Evolutionary conservation across 805 yeast species (phyloP).

Genomic region (Blastobotrys terrestris): DNA sequence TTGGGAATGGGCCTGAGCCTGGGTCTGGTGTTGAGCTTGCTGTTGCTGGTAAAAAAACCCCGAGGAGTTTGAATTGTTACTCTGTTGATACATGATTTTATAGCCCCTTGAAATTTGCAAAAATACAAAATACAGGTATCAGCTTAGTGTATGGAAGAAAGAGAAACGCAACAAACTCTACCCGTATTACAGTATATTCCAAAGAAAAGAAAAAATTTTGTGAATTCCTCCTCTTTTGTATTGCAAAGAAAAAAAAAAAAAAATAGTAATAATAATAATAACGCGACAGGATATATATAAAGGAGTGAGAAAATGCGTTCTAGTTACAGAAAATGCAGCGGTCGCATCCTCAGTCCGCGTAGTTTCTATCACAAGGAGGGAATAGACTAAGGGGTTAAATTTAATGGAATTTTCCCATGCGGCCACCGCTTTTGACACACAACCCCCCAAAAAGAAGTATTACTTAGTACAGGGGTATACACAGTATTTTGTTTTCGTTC

Average conservation of each 20-base stretch:
- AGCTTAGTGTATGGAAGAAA: neutral
- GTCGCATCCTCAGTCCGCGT: neutral
- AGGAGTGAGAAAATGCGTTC: neutral
- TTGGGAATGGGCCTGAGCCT: neutral
- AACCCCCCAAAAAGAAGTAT: no score
- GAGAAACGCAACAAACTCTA: no score
- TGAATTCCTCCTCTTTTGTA: neutral
- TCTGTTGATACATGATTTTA: conserved; percentile 4
- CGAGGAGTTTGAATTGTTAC: conserved; percentile 5
- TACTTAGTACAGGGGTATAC: no score
- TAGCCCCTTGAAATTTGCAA: neutral
- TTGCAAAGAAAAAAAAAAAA: no score
- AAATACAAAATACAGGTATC: neutral
- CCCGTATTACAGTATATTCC: no score
- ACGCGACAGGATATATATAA: neutral
- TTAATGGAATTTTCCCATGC: neutral
- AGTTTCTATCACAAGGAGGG: neutral
- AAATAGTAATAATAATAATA: no score
- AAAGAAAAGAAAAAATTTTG: no score
- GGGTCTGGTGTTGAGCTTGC: conserved; percentile 1
- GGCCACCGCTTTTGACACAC: no score
- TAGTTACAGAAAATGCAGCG: neutral
- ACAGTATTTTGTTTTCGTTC: no score
- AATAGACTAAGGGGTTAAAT: no score
- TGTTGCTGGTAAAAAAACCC: conserved; percentile 7